phyloP scores from a whole-genome alignment of 768 basidiomycete species.

The Tubosaeta sp. region DNA sequence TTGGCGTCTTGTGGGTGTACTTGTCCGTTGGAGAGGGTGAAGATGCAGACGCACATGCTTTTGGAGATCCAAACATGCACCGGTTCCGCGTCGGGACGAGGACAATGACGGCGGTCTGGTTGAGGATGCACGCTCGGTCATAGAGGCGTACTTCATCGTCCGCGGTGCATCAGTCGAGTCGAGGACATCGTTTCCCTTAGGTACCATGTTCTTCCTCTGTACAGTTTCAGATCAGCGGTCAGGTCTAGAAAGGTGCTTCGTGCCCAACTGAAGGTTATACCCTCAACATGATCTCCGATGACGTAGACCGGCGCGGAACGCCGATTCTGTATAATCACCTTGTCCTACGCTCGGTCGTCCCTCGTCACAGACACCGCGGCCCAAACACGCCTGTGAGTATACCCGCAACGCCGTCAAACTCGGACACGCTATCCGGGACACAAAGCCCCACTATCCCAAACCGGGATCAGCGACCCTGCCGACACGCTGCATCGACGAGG shows the following conservation, averaged over 20 bases:
- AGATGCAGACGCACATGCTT: slow-evolving; percentile 18
- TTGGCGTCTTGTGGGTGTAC: slow-evolving; percentile 32
- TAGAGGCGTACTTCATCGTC: slow-evolving; percentile 5
- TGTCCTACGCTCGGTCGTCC: background rate
- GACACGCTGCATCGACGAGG: slow-evolving; percentile 26
- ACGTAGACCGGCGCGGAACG: too few species aligned
- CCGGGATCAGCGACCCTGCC: slow-evolving; percentile 14
- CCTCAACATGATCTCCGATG: too few species aligned
- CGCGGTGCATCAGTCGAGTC: fast-evolving
- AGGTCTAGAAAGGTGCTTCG: too few species aligned
- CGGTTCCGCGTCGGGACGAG: slow-evolving; percentile 17
- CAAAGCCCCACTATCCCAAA: background rate
- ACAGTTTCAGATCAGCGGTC: too few species aligned
- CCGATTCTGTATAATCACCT: too few species aligned
- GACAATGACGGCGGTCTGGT: slow-evolving; percentile 23
- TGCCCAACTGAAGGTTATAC: too few species aligned
- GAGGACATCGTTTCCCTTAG: too few species aligned
- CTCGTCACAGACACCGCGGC: background rate
- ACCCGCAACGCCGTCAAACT: background rate
- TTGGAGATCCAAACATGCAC: slow-evolving; percentile 7
- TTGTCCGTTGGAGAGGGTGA: slow-evolving; percentile 34
- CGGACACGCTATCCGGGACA: background rate
- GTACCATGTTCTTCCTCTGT: too few species aligned
- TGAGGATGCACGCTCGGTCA: slow-evolving; percentile 16
- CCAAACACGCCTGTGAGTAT: background rate